Base-by-base conservation (phyloP, 75 land plant genomes). In the Selaginella moellendorffii region DNA sequence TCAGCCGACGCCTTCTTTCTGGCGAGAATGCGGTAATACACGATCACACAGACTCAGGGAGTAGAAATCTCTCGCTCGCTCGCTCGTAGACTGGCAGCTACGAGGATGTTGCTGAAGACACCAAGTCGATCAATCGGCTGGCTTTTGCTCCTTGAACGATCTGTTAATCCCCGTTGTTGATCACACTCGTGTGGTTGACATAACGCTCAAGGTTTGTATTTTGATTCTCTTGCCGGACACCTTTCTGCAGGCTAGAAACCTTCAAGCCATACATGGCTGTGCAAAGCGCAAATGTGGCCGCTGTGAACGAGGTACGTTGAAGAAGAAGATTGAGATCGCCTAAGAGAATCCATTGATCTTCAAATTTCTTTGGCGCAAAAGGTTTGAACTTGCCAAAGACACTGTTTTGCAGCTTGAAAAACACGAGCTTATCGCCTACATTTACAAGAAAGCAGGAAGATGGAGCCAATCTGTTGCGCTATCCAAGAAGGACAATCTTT, bases 161-260 rank as follows among this genome's bases (percentile, higher is more conserved):
- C 70, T 88, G 23, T 79, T 88, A 2, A 81, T 88, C 22, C 82
- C 84, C 24, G 75, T 82, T 64, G 86, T 91, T 1, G 97, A 91
- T 68, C 97, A 91, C 53, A 78, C 93, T 20, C 85, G 97, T 64
- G 93, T 91, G 18, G 97, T 91, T 14, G 97, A 91, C 54, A 91
- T 91, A 61, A 85, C 85, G 92, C 74, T 83, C 21, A 91, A 87
- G 97, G 97, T 87, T n/a, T n/a, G n/a, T n/a, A n/a, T n/a, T n/a
- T n/a, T n/a, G n/a, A n/a, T n/a, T n/a, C n/a, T n/a, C n/a, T n/a
- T n/a, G n/a, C n/a, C n/a, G n/a, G 22, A 61, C 26, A 8, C 10
- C 18, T 60, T 31, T 68, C 74, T n/a, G n/a, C 68, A 84, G 93
- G 89, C 92, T 72, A 85, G 92, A 62, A 77, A 85, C 28, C 72